Evolutionary conservation across 2,329 filamentous ascomycete species (phyloP).

Genomic region (Xylariaceae sp.): DNA sequence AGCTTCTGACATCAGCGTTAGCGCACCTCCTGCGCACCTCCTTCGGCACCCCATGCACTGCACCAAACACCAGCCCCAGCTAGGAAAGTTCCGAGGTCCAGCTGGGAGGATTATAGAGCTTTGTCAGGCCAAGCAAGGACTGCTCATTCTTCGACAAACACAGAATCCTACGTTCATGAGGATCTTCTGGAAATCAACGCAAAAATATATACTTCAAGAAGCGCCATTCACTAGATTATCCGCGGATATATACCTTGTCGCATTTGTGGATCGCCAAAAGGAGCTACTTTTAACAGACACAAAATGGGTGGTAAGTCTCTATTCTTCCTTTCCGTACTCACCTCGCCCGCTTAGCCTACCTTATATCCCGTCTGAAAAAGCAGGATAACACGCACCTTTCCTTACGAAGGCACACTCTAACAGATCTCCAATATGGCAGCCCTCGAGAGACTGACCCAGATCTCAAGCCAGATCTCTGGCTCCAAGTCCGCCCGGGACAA

Average conservation of each 20-base stretch:
- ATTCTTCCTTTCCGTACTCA: constrained; percentile 5
- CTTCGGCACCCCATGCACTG: constrained; percentile 8
- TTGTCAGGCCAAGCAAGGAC: constrained; percentile 6
- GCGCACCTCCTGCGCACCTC: constrained; percentile 15
- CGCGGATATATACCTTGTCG: constrained; percentile 12
- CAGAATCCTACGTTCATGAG: not conserved
- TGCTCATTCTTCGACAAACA: constrained; percentile 9
- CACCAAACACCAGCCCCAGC: constrained; percentile 11
- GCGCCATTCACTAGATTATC: constrained; percentile 6
- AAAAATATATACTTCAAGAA: not conserved
- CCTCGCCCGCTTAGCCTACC: too few species aligned
- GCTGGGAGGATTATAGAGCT: not conserved
- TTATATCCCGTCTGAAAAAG: not conserved
- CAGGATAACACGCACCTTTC: not conserved
- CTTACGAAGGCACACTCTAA: constrained; percentile 6
- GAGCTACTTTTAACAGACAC: constrained; percentile 25
- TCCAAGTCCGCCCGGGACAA: constrained; percentile 55
- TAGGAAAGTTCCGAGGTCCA: constrained; percentile 30
- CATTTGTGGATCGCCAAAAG: constrained; percentile 18
- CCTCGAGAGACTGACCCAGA: constrained; percentile 62
- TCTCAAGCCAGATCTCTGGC: constrained; percentile 65
- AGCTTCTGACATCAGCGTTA: constrained; percentile 32
- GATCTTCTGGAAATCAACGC: not conserved
- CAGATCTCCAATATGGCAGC: constrained; percentile 45
- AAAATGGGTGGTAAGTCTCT: constrained; percentile 39